Evolutionary conservation across 768 basidiomycete genomes (phyloP).

Genomic region (Pleurotus pulmonarius): DNA sequence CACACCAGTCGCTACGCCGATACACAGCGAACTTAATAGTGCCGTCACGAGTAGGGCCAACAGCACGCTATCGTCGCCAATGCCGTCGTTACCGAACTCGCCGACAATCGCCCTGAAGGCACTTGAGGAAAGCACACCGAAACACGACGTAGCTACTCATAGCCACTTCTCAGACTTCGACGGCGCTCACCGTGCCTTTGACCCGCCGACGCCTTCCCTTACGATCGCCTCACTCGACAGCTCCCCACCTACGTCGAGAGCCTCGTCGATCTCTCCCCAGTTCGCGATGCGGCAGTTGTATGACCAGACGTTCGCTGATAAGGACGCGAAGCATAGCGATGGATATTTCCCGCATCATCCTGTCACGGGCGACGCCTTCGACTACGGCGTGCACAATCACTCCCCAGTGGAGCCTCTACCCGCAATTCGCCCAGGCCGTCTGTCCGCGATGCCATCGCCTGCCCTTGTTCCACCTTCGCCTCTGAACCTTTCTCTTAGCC

Average conservation of each 20-base stretch:
- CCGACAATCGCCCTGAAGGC: neutral
- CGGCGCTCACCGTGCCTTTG: neutral
- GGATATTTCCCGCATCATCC: constrained; percentile 1
- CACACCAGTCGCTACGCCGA: neutral
- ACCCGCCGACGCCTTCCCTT: constrained; percentile 5
- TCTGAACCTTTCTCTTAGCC: neutral
- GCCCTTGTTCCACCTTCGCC: neutral
- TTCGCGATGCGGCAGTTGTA: neutral
- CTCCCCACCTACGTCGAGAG: neutral
- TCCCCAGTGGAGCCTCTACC: neutral
- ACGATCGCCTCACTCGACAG: constrained; percentile 2
- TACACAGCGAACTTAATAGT: neutral
- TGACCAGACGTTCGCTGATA: neutral
- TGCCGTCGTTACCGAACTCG: neutral
- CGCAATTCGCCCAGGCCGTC: neutral
- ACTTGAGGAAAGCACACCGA: neutral
- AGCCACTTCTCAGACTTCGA: neutral
- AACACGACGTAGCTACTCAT: neutral
- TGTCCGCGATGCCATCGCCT: neutral
- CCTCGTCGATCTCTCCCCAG: constrained; percentile 4
- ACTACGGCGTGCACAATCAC: neutral
- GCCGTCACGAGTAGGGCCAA: neutral
- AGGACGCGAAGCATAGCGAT: neutral
- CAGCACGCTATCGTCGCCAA: neutral
- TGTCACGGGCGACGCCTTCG: too few species aligned